These are phyloP conservation scores for Wickerhamia fluorescens DNA, from an alignment of 805 yeast species.

Conservation along the genomic window DNA sequence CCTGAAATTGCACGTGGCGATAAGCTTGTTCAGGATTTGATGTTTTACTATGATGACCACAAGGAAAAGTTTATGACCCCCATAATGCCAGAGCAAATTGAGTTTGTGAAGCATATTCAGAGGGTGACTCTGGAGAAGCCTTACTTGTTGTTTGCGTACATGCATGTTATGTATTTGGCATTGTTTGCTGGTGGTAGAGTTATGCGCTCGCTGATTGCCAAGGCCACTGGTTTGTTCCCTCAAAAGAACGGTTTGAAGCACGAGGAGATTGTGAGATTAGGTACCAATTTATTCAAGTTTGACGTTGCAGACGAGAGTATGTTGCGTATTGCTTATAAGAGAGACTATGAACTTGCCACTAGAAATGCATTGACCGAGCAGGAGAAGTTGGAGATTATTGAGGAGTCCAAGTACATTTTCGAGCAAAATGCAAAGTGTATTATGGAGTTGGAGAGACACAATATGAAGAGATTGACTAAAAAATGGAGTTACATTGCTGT, in stretches of 20 bases:
- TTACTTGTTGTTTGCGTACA: slow-evolving; percentile 64
- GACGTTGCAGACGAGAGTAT: slow-evolving; percentile 62
- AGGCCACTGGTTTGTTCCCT: slow-evolving; percentile 69
- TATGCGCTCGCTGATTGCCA: slow-evolving; percentile 58
- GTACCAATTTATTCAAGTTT: slow-evolving; percentile 66
- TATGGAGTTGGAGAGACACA: slow-evolving; percentile 60
- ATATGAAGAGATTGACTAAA: slow-evolving; percentile 48
- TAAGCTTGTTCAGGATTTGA: slow-evolving; percentile 52
- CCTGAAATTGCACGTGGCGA: slow-evolving; percentile 62
- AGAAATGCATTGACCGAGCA: slow-evolving; percentile 62
- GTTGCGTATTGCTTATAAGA: slow-evolving; percentile 60
- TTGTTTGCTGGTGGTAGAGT: slow-evolving; percentile 81
- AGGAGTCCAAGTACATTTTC: slow-evolving; percentile 61
- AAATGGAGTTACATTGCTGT: slow-evolving; percentile 48
- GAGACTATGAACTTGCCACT: slow-evolving; percentile 72
- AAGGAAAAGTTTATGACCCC: slow-evolving; percentile 51
- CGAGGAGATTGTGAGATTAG: slow-evolving; percentile 52
- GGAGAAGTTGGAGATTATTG: slow-evolving; percentile 63
- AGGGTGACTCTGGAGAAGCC: slow-evolving; percentile 55
- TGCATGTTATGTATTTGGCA: slow-evolving; percentile 81
- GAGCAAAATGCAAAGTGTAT: slow-evolving; percentile 54
- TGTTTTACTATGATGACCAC: slow-evolving; percentile 57
- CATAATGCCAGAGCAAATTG: slow-evolving; percentile 53
- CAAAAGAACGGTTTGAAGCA: slow-evolving; percentile 59
- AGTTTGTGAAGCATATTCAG: slow-evolving; percentile 54